Percentiles rank a stretch among this genome's conserved stretches.
Conservation (phyloP, 371 early-diverging fungal species). For the Batkoa obscura region DNA sequence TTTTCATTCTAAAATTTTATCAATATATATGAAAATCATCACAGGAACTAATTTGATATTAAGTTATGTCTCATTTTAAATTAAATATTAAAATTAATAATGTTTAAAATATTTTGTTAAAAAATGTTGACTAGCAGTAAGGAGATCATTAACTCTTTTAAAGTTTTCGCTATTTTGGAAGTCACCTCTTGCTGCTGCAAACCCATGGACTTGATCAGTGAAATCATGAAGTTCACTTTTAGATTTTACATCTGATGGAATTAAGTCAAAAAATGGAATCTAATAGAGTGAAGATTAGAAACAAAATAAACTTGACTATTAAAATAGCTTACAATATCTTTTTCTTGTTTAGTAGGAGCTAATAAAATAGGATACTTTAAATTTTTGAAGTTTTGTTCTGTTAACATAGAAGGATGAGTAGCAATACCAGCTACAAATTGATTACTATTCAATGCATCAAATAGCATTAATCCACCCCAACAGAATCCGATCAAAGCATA, state of each 20-base stretch:
- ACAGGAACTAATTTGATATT: too few species aligned
- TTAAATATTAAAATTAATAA: too few species aligned
- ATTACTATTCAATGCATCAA: not conserved
- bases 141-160: constrained; percentile 27
- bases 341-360: too few species aligned
- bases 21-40: too few species aligned
- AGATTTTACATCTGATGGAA: constrained; percentile 21
- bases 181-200: constrained; percentile 44
- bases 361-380: too few species aligned
- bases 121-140: too few species aligned
- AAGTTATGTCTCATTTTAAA: too few species aligned
- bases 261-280: not conserved
- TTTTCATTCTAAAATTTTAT: too few species aligned
- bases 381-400: too few species aligned
- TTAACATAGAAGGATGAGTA: constrained; percentile 24
- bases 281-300: not conserved
- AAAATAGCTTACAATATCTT: too few species aligned
- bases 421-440: constrained; percentile 24
- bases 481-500: constrained; percentile 1
- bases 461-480: constrained; percentile 2
- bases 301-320: too few species aligned
- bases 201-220: constrained; percentile 48
- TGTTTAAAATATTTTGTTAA: too few species aligned
- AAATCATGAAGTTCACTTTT: constrained; percentile 27
- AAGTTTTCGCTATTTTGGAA: constrained; percentile 23